Base-by-base conservation (phyloP, 768 basidiomycete genomes). In the Phanerochaete carnosa region DNA sequence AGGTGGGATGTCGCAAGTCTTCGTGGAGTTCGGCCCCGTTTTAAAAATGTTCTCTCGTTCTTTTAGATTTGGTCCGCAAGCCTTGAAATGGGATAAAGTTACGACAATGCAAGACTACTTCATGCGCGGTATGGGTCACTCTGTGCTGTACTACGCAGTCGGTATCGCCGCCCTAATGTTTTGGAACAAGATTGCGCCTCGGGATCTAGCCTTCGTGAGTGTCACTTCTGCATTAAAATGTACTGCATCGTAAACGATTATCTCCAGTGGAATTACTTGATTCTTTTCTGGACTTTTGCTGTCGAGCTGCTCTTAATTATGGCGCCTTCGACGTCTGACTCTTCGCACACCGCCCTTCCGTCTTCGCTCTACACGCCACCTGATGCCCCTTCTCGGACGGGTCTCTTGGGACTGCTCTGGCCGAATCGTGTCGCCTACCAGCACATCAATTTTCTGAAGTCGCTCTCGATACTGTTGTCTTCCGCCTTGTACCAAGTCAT, bases 31-130 rank as follows among this genome's bases (percentile, higher is more conserved):
- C n/a, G n/a, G n/a, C n/a, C n/a, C n/a, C 23, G 39, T 19, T 9
- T 5, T 1, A 23, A 23, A 45, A 25, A 45, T 28, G 52, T 15
- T n/a, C 2, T 7, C 12, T 35, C 3, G 9, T 37, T 33, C 32
- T 56, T 55, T n/a, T 26, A 92, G 91, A 62, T 95, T 94, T 67
- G 93, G 93, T 0, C 86, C 90, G 12, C 84, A 85, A 32, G 89
- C 87, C 3, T 64, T 90, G 26, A 68, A 59, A 1, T 95, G 92
- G 90, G 79, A 76, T 22, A 77, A 85, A 23, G 89, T 88, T 60
- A 78, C 75, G n/a, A 91, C 89, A 0, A 75, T 80, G 45, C 78
- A 82, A 43, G 92, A 94, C 60, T 94, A 86, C 63, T 74, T 94
- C 54, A 76, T 77, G 30, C 81, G 80, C 13, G 92, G 92, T 5